Evolutionary conservation across 495 filamentous ascomycete genomes (phyloP).

Genomic region (Pyronema omphalodes): DNA sequence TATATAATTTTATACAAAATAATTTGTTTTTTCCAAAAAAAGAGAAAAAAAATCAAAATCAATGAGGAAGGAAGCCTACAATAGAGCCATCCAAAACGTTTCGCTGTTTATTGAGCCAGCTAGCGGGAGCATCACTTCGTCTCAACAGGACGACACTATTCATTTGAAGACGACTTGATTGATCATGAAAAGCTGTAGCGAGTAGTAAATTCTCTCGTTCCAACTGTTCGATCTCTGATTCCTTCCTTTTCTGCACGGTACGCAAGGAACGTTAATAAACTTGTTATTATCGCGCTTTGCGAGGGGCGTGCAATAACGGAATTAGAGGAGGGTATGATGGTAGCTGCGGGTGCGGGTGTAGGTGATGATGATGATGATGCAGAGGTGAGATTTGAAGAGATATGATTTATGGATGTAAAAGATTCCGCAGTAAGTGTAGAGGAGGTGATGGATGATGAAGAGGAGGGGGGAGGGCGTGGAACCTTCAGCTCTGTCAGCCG

Average conservation of each 20-base stretch:
- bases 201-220: slow-evolving; percentile 74
- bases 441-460: not conserved
- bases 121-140: slow-evolving; percentile 58
- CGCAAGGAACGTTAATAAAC: slow-evolving; percentile 3
- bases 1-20: no score
- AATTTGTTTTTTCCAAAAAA: no score
- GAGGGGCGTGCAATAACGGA: not conserved
- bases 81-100: slow-evolving; percentile 39
- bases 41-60: not conserved
- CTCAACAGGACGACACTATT: slow-evolving; percentile 64
- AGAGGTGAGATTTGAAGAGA: not conserved
- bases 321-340: not conserved
- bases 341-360: not conserved
- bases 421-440: no score
- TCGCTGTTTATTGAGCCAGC: slow-evolving; percentile 83
- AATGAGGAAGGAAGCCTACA: slow-evolving; percentile 2
- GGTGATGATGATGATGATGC: slow-evolving; percentile 13
- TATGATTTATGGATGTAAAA: slow-evolving; percentile 1
- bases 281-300: slow-evolving; percentile 2
- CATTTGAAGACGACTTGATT: slow-evolving; percentile 66
- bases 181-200: slow-evolving; percentile 79
- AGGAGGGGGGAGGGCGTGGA: slow-evolving; percentile 20
- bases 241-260: slow-evolving; percentile 30
- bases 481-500: slow-evolving; percentile 25
- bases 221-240: slow-evolving; percentile 49